These are phyloP conservation scores for Neonectria punicea DNA, from an alignment of 2,329 filamentous ascomycete species.

Conservation along the genomic window DNA sequence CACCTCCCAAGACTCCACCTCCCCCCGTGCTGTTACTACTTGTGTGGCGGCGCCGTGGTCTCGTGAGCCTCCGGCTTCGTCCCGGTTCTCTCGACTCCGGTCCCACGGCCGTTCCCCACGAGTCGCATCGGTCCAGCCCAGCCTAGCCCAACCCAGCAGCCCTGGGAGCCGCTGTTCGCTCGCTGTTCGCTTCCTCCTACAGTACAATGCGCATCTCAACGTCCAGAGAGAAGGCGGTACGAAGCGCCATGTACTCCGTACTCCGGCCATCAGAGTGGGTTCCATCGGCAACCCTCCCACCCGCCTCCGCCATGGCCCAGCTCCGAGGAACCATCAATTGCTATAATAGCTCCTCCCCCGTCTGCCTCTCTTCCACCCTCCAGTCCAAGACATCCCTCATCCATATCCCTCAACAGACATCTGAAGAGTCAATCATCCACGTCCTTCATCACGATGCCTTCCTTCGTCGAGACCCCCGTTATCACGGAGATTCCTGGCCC, in stretches of 20 bases:
- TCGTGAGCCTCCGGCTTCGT: conserved; percentile 41
- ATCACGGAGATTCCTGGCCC: conserved; percentile 54
- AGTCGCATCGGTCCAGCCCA: conserved; percentile 29
- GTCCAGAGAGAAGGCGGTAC: background rate
- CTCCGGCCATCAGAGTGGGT: conserved; percentile 1
- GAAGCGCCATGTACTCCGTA: background rate
- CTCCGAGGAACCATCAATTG: conserved; percentile 25
- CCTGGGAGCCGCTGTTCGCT: conserved; percentile 16
- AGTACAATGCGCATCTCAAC: background rate
- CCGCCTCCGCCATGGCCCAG: background rate
- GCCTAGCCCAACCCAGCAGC: background rate
- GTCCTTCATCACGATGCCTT: conserved; percentile 45
- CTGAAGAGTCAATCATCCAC: conserved; percentile 25
- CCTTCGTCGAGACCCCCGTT: conserved; percentile 48
- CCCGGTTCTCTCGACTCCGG: conserved; percentile 43
- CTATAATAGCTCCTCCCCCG: conserved; percentile 43
- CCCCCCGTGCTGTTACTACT: conserved; percentile 14
- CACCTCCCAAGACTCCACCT: background rate
- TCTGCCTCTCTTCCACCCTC: conserved; percentile 27
- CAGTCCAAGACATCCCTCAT: conserved; percentile 28
- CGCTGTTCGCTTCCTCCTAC: background rate
- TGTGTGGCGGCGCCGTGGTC: conserved; percentile 38
- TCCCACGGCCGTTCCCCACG: conserved; percentile 40
- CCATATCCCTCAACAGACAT: conserved; percentile 29
- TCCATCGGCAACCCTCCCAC: conserved; percentile 14